Base-by-base conservation (phyloP, 345 rosid genomes). In the Conringia planisiliqua region DNA sequence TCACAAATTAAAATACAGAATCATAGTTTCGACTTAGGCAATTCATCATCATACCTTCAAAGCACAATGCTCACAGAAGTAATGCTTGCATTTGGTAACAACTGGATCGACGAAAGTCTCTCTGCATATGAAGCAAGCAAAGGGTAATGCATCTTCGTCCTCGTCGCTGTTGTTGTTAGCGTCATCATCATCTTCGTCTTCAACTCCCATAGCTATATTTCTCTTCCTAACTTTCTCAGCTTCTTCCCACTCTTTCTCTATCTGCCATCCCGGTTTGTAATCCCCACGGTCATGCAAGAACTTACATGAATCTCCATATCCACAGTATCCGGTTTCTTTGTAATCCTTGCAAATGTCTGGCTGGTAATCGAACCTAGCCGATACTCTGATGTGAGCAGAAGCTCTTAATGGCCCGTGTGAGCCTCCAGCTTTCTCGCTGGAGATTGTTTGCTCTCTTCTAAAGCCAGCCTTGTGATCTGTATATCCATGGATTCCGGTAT, bases 61-160 rank as follows among this genome's bases (percentile, higher is more conserved):
- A 76, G 98, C 96, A 65, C 97, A 93, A 79, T 93, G 98, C 88
- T 93, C 96, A 9, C 96, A 93, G 76, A 93, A 90, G 82, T 87
- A 89, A 62, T 93, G 97, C 77, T 85, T 87, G 89, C 97, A 93
- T 51, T 93, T 89, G 3, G 96, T 90, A 40, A 90, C 82, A 3
- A 93, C 97, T 10, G 97, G 97, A 78, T 93, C 96, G 20, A 84
- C 89, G 79, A 93, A 93, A 9, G 83, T 80, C 55, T 86, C 78
- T 79, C 92, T 87, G 77, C 97, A 90, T 16, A 93, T 90, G 81
- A 86, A 93, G 76, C 97, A 90, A 16, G 97, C 97, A 79, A 90
- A 90, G 7, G 97, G 97, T 56, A 93, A 60, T 0, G 83, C 64
- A 80, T 89, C 86, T 0, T 86, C 93, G 36, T 85, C 90, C 2